phyloP scores from a whole-genome alignment of 2,329 filamentous ascomycete species.

The Coniochaeta ligniaria region DNA sequence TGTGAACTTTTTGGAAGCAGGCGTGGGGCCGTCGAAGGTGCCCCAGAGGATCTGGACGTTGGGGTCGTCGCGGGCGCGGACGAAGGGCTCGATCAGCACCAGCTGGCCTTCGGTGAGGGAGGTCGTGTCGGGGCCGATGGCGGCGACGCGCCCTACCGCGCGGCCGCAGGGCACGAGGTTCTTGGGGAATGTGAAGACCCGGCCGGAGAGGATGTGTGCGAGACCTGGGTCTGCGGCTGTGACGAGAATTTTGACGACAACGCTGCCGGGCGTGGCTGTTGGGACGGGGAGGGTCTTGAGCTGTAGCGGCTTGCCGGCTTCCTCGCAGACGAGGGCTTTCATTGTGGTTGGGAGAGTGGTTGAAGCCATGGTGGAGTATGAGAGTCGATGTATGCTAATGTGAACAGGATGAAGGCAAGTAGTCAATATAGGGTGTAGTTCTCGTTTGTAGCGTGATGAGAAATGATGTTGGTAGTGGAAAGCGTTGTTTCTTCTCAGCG shows the following conservation, averaged over 20 bases:
- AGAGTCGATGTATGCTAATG: too few species aligned
- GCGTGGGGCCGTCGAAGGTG: slow-evolving; percentile 18
- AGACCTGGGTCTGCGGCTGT: background rate
- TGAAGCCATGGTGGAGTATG: background rate
- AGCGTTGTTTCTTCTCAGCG: background rate
- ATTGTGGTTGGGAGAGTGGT: slow-evolving; percentile 8
- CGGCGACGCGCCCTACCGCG: slow-evolving; percentile 24
- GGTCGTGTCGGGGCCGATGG: slow-evolving; percentile 23
- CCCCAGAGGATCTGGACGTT: slow-evolving; percentile 19
- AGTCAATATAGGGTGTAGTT: background rate
- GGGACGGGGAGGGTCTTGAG: slow-evolving; percentile 11
- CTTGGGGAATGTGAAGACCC: slow-evolving; percentile 15
- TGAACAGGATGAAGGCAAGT: background rate
- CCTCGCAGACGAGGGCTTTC: slow-evolving; percentile 10
- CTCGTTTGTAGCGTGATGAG: too few species aligned
- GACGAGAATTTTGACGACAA: slow-evolving; percentile 11
- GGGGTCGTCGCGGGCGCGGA: slow-evolving; percentile 25
- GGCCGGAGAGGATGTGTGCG: slow-evolving; percentile 4
- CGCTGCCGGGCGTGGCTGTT: slow-evolving; percentile 6
- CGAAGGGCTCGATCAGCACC: slow-evolving; percentile 23
- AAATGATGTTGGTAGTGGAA: background rate
- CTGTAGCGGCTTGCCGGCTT: slow-evolving; percentile 4
- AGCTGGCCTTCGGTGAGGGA: slow-evolving; percentile 22
- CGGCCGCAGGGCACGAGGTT: slow-evolving; percentile 20
- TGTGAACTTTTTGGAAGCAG: slow-evolving; percentile 18